Conservation (phyloP, 2,329 filamentous ascomycete genomes). For the Ophiognomonia clavigignenti-juglandacearum region DNA sequence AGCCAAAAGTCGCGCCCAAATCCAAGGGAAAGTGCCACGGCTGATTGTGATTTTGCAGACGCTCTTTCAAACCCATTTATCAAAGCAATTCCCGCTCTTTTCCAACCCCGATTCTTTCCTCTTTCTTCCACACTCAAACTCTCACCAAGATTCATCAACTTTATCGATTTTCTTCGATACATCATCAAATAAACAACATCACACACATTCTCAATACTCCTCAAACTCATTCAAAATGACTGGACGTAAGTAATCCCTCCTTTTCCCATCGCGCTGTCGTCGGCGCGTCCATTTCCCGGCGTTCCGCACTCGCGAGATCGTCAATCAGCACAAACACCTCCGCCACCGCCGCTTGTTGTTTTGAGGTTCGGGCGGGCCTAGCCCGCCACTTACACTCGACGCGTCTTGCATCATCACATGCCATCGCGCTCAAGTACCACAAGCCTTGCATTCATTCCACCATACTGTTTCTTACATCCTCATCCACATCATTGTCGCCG, state of each 20-base stretch:
- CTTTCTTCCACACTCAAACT: too few species aligned
- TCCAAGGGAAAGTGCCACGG: too few species aligned
- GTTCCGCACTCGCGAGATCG: background rate
- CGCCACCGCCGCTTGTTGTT: constrained; percentile 20
- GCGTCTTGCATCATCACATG: constrained; percentile 22
- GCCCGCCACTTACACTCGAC: constrained; percentile 19
- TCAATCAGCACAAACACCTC: constrained; percentile 17
- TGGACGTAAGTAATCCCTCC: constrained; percentile 35
- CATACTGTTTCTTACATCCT: background rate
- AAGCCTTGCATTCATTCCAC: constrained; percentile 8
- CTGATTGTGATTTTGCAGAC: too few species aligned
- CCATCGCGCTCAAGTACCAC: constrained; percentile 12
- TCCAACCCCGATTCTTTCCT: too few species aligned
- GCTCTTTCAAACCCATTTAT: too few species aligned
- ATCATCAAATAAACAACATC: constrained; percentile 18
- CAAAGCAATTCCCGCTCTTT: too few species aligned
- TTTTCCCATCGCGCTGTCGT: background rate
- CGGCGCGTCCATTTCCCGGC: background rate
- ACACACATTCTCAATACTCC: constrained; percentile 21
- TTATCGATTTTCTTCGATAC: constrained; percentile 21
- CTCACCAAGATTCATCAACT: too few species aligned
- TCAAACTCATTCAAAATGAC: constrained; percentile 61
- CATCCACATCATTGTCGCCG: background rate
- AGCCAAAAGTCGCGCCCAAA: too few species aligned
- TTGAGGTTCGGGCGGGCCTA: constrained; percentile 21